Conservation (phyloP, 306 rosid genomes). For the Begonia masoniana region DNA sequence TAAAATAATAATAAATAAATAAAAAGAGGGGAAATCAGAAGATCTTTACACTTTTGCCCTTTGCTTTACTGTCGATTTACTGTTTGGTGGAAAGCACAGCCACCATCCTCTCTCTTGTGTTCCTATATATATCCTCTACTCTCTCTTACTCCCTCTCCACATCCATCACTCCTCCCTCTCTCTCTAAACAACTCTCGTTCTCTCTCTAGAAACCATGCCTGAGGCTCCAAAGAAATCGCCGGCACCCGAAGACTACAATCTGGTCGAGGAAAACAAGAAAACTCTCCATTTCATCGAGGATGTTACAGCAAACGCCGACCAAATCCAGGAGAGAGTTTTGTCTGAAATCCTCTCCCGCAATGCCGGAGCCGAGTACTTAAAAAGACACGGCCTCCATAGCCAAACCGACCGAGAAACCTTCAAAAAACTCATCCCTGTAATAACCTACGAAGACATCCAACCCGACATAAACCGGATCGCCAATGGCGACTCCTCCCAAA, state of each 20-base stretch:
- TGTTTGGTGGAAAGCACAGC: too few species aligned
- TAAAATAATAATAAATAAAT: too few species aligned
- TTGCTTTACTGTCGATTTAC: too few species aligned
- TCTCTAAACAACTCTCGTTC: too few species aligned
- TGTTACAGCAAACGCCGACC: conserved; percentile 34
- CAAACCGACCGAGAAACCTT: conserved; percentile 21
- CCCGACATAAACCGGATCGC: conserved; percentile 50
- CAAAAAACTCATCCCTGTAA: conserved; percentile 41
- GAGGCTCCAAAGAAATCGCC: background rate
- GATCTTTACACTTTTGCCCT: too few species aligned
- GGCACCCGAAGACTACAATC: background rate
- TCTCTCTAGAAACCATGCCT: background rate
- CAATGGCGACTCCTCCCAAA: conserved; percentile 39
- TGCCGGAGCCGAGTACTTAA: conserved; percentile 38
- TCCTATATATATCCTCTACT: too few species aligned
- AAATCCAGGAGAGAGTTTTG: conserved; percentile 31
- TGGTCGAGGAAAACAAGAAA: conserved; percentile 7
- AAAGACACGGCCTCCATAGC: conserved; percentile 30
- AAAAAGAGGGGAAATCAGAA: too few species aligned
- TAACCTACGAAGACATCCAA: conserved; percentile 40
- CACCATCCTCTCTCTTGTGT: too few species aligned
- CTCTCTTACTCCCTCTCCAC: too few species aligned
- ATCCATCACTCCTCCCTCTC: too few species aligned
- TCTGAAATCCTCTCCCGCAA: conserved; percentile 37
- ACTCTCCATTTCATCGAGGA: conserved; percentile 34